phyloP scores from a whole-genome alignment of 2,329 filamentous ascomycete species.

The Exophiala bonariae region DNA sequence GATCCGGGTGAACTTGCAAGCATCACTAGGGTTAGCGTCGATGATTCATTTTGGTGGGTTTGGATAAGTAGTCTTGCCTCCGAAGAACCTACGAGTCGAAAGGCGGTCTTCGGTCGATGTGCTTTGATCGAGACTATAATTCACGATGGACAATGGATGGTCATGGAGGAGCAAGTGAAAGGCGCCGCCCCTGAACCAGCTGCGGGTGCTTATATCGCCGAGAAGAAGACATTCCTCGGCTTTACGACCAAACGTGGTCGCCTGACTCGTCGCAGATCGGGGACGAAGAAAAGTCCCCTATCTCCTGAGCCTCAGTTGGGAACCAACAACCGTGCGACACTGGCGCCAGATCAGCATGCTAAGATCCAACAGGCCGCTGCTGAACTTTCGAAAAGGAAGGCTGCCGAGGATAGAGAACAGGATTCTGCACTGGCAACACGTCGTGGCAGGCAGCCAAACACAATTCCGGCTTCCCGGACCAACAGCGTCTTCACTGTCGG shows the following conservation, averaged over 20 bases:
- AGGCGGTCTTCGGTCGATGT: conserved; percentile 91
- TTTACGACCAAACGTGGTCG: conserved; percentile 72
- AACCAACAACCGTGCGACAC: conserved; percentile 67
- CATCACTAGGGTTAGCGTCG: conserved; percentile 80
- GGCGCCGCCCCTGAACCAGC: conserved; percentile 84
- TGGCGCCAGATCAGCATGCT: conserved; percentile 88
- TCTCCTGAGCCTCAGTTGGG: conserved; percentile 55
- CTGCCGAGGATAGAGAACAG: conserved; percentile 50
- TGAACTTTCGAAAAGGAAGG: conserved; percentile 72
- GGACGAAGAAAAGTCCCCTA: conserved; percentile 57
- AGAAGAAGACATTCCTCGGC: conserved; percentile 94
- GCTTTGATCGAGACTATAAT: conserved; percentile 89
- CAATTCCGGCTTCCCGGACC: conserved; percentile 65
- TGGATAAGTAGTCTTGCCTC: conserved; percentile 96
- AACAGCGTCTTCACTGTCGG: conserved; percentile 88
- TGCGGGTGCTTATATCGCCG: conserved; percentile 83
- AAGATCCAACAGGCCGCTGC: conserved; percentile 89
- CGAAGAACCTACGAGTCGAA: conserved; percentile 81
- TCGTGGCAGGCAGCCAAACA: conserved; percentile 56
- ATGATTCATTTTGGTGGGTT: conserved; percentile 99
- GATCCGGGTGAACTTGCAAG: conserved; percentile 94
- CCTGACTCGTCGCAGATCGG: conserved; percentile 69
- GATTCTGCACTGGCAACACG: conserved; percentile 54
- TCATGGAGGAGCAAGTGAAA: conserved; percentile 95
- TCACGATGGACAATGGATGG: conserved; percentile 78